Conservation (phyloP, 192 early-diverging fungal genomes). For the Linnemannia schmuckeri region DNA sequence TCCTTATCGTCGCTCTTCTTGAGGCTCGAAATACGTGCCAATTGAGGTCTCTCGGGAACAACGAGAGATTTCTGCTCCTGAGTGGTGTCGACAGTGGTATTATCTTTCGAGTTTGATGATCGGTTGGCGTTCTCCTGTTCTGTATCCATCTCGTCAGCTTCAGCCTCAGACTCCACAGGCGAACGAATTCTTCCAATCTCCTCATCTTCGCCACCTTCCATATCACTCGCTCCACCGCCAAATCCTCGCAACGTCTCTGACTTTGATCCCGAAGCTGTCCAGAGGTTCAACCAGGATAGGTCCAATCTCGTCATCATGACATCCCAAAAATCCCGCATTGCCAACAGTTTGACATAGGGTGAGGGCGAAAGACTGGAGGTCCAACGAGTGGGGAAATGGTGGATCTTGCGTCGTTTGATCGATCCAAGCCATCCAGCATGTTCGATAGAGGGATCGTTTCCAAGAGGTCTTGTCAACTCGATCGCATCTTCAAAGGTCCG, state of each 20-base stretch:
- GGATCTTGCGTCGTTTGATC: conserved; percentile 51
- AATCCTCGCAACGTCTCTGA: conserved; percentile 1
- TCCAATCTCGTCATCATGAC: conserved; percentile 41
- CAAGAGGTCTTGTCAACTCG: conserved; percentile 36
- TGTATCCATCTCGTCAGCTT: background rate
- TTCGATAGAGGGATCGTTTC: conserved; percentile 31
- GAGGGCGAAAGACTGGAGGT: conserved; percentile 41
- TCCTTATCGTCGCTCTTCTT: background rate
- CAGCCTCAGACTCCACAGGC: background rate
- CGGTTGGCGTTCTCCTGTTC: background rate
- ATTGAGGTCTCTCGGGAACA: background rate
- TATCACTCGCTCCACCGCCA: background rate
- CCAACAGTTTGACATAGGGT: conserved; percentile 36
- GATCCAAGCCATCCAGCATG: conserved; percentile 39
- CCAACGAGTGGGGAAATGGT: conserved; percentile 48
- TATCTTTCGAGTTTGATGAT: background rate
- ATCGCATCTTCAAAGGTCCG: conserved; percentile 44
- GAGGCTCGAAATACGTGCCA: background rate
- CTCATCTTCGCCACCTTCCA: background rate
- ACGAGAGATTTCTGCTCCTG: background rate
- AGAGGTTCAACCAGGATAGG: conserved; percentile 36
- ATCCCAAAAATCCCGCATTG: conserved; percentile 53
- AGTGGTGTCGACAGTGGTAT: background rate
- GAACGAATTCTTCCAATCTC: background rate
- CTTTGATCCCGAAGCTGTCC: conserved; percentile 14